These are phyloP conservation scores for Fonsecaea nubica DNA, from an alignment of 2,329 filamentous ascomycete genomes.

Conservation along the genomic window DNA sequence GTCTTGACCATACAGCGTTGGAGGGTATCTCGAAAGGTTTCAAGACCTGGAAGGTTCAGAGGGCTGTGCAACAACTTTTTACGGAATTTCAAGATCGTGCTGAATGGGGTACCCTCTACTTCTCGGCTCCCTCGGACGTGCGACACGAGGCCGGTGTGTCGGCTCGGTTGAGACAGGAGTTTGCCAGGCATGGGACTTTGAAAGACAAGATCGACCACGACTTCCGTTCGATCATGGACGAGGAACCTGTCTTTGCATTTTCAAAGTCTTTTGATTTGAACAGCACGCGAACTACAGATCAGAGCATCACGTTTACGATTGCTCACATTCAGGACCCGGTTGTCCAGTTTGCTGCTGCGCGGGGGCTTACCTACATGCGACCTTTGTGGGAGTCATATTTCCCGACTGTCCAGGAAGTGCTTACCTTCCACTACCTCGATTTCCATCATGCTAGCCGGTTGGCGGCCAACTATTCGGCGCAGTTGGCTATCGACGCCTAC, in stretches of 20 bases:
- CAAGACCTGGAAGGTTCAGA: slow-evolving; percentile 52
- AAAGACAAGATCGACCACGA: slow-evolving; percentile 69
- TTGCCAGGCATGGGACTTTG: slow-evolving; percentile 71
- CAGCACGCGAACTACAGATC: slow-evolving; percentile 41
- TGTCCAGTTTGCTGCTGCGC: slow-evolving; percentile 76
- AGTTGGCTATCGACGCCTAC: slow-evolving; percentile 73
- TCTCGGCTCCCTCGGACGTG: slow-evolving; percentile 72
- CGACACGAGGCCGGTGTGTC: slow-evolving; percentile 76
- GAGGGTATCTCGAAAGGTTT: slow-evolving; percentile 49
- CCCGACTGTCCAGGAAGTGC: slow-evolving; percentile 64
- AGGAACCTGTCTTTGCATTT: slow-evolving; percentile 84
- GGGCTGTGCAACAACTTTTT: slow-evolving; percentile 66
- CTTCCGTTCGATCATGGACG: slow-evolving; percentile 74
- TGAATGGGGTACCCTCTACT: slow-evolving; percentile 83
- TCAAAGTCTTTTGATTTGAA: slow-evolving; percentile 67
- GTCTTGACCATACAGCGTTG: slow-evolving; percentile 58
- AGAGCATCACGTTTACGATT: slow-evolving; percentile 73
- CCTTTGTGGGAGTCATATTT: slow-evolving; percentile 83
- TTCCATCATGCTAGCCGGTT: slow-evolving; percentile 68
- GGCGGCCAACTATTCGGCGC: slow-evolving; percentile 74
- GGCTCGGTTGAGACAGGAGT: slow-evolving; percentile 68
- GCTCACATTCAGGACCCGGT: slow-evolving; percentile 79
- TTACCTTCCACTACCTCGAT: slow-evolving; percentile 78
- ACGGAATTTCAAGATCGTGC: slow-evolving; percentile 75
- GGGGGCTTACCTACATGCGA: slow-evolving; percentile 77